These are phyloP conservation scores for Xylariaceae sp. DNA, from an alignment of 2,329 filamentous ascomycete genomes.

Conservation along the genomic window DNA sequence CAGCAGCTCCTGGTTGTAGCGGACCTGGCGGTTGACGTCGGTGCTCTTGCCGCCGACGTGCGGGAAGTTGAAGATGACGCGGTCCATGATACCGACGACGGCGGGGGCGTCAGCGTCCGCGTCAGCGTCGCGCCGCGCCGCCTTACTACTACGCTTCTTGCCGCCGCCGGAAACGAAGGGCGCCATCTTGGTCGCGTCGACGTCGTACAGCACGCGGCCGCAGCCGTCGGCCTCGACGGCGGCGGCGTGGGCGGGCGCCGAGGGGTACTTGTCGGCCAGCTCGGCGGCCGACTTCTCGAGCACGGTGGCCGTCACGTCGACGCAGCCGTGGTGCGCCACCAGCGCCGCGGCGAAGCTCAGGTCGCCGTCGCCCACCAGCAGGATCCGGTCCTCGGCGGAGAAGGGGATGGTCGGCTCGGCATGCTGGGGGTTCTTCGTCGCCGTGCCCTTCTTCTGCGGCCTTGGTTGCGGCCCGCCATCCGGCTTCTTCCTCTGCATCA, in stretches of 20 bases:
- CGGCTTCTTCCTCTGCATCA: not conserved
- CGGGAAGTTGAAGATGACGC: constrained; percentile 92
- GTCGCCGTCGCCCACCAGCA: constrained; percentile 74
- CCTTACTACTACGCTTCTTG: not conserved
- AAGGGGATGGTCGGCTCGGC: constrained; percentile 58
- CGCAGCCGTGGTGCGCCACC: constrained; percentile 57
- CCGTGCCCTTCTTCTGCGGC: constrained; percentile 1
- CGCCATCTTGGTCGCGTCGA: constrained; percentile 62
- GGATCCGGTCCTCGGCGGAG: constrained; percentile 55
- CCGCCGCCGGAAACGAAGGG: constrained; percentile 28
- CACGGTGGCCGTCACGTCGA: constrained; percentile 61
- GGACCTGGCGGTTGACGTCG: constrained; percentile 89
- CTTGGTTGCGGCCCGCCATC: not conserved
- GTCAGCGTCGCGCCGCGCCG: not conserved
- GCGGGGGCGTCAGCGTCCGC: not conserved
- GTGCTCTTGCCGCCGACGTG: constrained; percentile 89
- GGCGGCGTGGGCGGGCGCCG: constrained; percentile 52
- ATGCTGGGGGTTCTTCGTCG: constrained; percentile 15
- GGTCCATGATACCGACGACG: constrained; percentile 49
- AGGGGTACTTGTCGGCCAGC: constrained; percentile 67
- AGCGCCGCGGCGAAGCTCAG: constrained; percentile 69
- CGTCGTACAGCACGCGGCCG: constrained; percentile 45
- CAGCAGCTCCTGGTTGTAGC: constrained; percentile 77
- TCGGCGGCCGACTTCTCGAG: constrained; percentile 50
- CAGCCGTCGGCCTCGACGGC: constrained; percentile 34